phyloP scores from a whole-genome alignment of 129 eudicot genomes.

The Escallonia herrerae region DNA sequence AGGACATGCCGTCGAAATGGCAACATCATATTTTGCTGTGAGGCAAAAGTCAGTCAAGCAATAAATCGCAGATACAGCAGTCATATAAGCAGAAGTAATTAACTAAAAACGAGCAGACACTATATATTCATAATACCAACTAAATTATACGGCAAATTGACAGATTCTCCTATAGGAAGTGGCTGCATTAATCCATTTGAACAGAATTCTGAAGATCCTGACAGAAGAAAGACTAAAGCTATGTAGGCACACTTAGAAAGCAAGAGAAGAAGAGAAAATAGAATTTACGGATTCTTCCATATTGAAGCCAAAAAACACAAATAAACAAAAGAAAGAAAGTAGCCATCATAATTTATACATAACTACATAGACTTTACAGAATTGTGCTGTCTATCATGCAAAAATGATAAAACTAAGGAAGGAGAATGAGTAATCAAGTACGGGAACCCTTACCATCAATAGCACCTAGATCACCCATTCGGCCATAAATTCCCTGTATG shows the following conservation, averaged over 20 bases:
- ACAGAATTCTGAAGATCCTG: too few species aligned
- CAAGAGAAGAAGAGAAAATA: neutral
- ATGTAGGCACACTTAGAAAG: too few species aligned
- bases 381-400: too few species aligned
- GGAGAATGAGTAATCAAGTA: too few species aligned
- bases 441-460: constrained; percentile 57
- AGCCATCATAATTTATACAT: too few species aligned
- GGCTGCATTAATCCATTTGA: too few species aligned
- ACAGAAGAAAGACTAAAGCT: too few species aligned
- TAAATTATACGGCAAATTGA: neutral
- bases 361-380: too few species aligned
- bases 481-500: constrained; percentile 82
- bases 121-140: neutral
- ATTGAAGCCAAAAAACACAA: neutral
- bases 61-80: neutral
- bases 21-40: constrained; percentile 87
- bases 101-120: too few species aligned
- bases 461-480: constrained; percentile 94
- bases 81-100: neutral
- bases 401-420: too few species aligned
- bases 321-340: neutral
- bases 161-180: neutral
- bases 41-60: constrained; percentile 17
- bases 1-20: constrained; percentile 88
- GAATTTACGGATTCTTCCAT: neutral